These are phyloP conservation scores for Beauveria asiatica DNA, from an alignment of 2,329 filamentous ascomycete species.

Conservation along the genomic window DNA sequence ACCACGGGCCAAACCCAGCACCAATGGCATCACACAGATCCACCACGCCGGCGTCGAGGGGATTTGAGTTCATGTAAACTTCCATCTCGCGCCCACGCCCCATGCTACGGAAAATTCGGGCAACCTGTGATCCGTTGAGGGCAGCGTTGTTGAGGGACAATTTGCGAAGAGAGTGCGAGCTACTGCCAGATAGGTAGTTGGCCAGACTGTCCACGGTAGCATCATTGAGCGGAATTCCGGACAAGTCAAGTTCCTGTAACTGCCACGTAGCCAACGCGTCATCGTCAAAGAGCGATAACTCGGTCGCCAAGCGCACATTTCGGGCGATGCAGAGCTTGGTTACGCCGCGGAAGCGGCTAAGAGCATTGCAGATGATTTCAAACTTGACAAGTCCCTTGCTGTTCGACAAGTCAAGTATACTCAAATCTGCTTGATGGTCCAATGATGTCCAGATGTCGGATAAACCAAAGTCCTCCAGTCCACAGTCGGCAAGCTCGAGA, in stretches of 20 bases:
- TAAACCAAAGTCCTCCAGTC: slow-evolving; percentile 40
- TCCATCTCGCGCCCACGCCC: slow-evolving; percentile 39
- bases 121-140: slow-evolving; percentile 41
- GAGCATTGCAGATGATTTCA: slow-evolving; percentile 35
- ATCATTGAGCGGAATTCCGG: slow-evolving; percentile 45
- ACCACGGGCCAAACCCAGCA: slow-evolving; percentile 38
- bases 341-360: slow-evolving; percentile 35
- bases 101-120: slow-evolving; percentile 42
- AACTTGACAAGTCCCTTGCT: slow-evolving; percentile 44
- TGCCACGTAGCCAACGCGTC: slow-evolving; percentile 34
- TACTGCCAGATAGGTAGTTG: slow-evolving; percentile 33
- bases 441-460: slow-evolving; percentile 40
- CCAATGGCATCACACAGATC: slow-evolving; percentile 40
- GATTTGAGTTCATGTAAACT: slow-evolving; percentile 43
- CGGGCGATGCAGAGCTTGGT: slow-evolving; percentile 42
- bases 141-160: slow-evolving; percentile 44
- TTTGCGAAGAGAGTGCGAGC: slow-evolving; percentile 33
- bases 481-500: slow-evolving; percentile 43
- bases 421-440: slow-evolving; percentile 36
- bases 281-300: slow-evolving; percentile 38
- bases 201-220: slow-evolving; percentile 39
- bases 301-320: slow-evolving; percentile 38
- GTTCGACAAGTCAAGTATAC: slow-evolving; percentile 42
- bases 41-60: slow-evolving; percentile 43
- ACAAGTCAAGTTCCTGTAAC: slow-evolving; percentile 47